Conservation (phyloP, 1,284 basidiomycete genomes). For the Albatrellus sp. region DNA sequence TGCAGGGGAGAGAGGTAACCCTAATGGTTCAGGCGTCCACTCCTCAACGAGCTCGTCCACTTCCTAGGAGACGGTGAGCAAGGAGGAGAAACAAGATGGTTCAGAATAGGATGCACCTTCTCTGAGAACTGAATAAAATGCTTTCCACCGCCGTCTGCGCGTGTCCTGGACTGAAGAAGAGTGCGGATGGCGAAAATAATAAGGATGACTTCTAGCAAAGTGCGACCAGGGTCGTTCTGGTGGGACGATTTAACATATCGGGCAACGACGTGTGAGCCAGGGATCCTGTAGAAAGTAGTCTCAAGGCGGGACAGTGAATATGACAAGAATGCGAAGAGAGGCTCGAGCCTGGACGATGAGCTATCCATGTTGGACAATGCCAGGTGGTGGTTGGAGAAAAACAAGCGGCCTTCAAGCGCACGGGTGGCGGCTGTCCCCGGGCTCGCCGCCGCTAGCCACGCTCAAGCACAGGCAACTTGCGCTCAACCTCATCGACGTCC, state of each 20-base stretch:
- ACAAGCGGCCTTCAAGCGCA: too few species aligned
- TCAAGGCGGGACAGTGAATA: slow-evolving; percentile 42
- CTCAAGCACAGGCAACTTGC: neutral
- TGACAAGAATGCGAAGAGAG: slow-evolving; percentile 48
- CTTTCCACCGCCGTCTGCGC: slow-evolving; percentile 76
- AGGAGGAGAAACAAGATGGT: neutral
- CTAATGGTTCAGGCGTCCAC: slow-evolving; percentile 86
- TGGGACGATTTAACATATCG: slow-evolving; percentile 88
- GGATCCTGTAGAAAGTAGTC: slow-evolving; percentile 59
- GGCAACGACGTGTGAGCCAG: slow-evolving; percentile 81
- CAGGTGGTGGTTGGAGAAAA: slow-evolving; percentile 9
- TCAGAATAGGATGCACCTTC: slow-evolving; percentile 44
- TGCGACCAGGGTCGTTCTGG: slow-evolving; percentile 86
- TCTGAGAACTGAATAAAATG: slow-evolving; percentile 87
- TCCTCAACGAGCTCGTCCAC: slow-evolving; percentile 94
- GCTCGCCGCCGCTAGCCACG: too few species aligned
- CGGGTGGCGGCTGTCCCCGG: too few species aligned
- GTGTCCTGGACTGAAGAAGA: slow-evolving; percentile 78
- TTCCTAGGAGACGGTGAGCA: slow-evolving; percentile 45
- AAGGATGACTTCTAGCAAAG: slow-evolving; percentile 83
- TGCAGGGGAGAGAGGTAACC: slow-evolving; percentile 41
- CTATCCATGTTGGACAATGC: slow-evolving; percentile 20
- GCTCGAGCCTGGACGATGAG: slow-evolving; percentile 33
- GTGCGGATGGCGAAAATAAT: slow-evolving; percentile 85
- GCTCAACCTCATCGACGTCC: neutral